Evolutionary conservation across 2,329 filamentous ascomycete genomes (phyloP).

Genomic region (Anthostomella pinea): DNA sequence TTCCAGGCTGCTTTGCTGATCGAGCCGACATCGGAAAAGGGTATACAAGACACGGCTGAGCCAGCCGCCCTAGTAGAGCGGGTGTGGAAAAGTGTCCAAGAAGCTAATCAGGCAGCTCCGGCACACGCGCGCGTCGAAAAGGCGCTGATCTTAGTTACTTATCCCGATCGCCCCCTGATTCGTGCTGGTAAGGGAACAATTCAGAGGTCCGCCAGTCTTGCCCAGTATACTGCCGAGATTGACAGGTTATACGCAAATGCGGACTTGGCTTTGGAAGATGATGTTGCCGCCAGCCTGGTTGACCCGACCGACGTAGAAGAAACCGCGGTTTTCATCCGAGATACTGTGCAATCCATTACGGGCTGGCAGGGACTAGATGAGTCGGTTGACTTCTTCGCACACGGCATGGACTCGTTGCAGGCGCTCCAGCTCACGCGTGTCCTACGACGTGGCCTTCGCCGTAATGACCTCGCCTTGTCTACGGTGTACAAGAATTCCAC

Average conservation of each 20-base stretch:
- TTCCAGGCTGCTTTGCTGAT: slow-evolving; percentile 22
- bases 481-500: slow-evolving; percentile 14
- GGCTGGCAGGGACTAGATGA: too few relatives aligned
- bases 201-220: slow-evolving; percentile 13
- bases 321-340: too few relatives aligned
- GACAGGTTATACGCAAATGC: slow-evolving; percentile 16
- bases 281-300: too few relatives aligned
- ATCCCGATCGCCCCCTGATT: slow-evolving; percentile 13
- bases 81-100: slow-evolving; percentile 21
- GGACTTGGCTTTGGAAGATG: slow-evolving; percentile 9
- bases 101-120: slow-evolving; percentile 17
- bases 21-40: slow-evolving; percentile 8
- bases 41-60: slow-evolving; percentile 10
- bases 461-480: slow-evolving; percentile 6
- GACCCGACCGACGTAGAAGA: too few relatives aligned
- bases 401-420: slow-evolving; percentile 15
- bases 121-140: slow-evolving; percentile 22
- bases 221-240: slow-evolving; percentile 15
- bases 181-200: slow-evolving; percentile 23
- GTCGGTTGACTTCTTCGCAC: slow-evolving; percentile 10
- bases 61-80: slow-evolving; percentile 21
- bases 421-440: slow-evolving; percentile 10
- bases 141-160: slow-evolving; percentile 14
- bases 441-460: slow-evolving; percentile 3
- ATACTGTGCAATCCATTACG: too few relatives aligned